phyloP scores from a whole-genome alignment of 768 basidiomycete genomes.

The Paxillus ammoniavirescens region DNA sequence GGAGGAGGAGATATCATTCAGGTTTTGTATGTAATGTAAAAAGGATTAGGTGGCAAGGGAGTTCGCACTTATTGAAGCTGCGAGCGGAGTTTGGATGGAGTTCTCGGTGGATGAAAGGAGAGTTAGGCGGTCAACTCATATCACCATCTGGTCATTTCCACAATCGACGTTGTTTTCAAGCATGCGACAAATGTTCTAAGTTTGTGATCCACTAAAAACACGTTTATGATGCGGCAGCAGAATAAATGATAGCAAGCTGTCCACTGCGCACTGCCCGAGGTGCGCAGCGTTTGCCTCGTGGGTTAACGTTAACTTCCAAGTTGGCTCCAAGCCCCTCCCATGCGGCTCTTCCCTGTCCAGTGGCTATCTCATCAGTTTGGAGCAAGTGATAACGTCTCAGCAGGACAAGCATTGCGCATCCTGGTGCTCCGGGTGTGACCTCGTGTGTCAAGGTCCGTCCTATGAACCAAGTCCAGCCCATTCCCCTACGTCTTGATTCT shows the following conservation, averaged over 20 bases:
- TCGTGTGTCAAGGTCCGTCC: background rate
- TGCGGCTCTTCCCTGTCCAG: background rate
- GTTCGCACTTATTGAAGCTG: background rate
- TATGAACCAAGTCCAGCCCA: conserved; percentile 39
- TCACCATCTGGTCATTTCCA: background rate
- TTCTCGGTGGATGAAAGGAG: background rate
- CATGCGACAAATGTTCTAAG: background rate
- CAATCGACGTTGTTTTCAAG: background rate
- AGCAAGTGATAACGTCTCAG: no score
- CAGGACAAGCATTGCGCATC: no score
- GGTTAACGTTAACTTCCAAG: background rate
- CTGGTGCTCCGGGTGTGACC: no score
- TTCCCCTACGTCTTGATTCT: conserved; percentile 32
- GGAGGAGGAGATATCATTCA: conserved; percentile 21
- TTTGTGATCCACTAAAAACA: background rate
- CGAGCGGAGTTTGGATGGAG: conserved; percentile 21
- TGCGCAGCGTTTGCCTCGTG: background rate
- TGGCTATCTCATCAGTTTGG: conserved; percentile 5
- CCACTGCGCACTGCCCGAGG: no score
- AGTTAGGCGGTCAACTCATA: background rate
- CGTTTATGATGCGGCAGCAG: conserved; percentile 1
- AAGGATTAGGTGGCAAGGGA: background rate
- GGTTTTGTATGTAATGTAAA: background rate
- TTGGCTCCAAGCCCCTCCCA: background rate
- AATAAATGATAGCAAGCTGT: background rate